phyloP scores from a whole-genome alignment of 768 basidiomycete genomes.

The Sarcodon sp. region DNA sequence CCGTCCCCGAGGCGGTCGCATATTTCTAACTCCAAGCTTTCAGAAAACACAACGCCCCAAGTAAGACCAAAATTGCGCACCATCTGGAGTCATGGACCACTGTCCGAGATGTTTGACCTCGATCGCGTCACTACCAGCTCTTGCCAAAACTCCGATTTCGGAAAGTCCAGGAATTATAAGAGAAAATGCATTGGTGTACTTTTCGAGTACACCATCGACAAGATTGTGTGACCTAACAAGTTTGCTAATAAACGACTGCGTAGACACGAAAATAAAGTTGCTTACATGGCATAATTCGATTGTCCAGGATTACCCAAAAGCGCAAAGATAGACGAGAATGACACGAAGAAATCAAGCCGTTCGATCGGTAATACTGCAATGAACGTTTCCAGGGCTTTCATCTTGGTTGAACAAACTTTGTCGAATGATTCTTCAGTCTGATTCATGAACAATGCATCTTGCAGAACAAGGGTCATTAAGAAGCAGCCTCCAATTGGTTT shows the following conservation, averaged over 20 bases:
- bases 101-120: not conserved
- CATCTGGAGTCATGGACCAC: slow-evolving; percentile 3
- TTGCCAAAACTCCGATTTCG: slow-evolving; percentile 1
- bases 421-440: slow-evolving; percentile 8
- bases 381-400: slow-evolving; percentile 3
- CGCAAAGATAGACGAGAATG: slow-evolving; percentile 10
- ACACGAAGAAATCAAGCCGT: slow-evolving; percentile 8
- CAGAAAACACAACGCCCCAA: not conserved
- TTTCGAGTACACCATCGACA: slow-evolving; percentile 1
- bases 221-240: slow-evolving; percentile 3
- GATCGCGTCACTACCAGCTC: not conserved
- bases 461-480: slow-evolving; percentile 5
- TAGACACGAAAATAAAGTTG: too few species aligned
- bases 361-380: slow-evolving; percentile 2
- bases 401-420: slow-evolving; percentile 2
- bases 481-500: slow-evolving; percentile 9
- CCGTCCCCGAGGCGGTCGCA: slow-evolving; percentile 20
- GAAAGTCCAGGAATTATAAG: slow-evolving; percentile 2
- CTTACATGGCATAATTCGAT: slow-evolving; percentile 7
- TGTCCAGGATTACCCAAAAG: slow-evolving; percentile 8
- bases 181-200: slow-evolving; percentile 1
- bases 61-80: not conserved
- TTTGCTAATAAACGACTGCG: too few species aligned
- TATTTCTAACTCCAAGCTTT: slow-evolving; percentile 8
- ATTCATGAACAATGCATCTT: slow-evolving; percentile 5